Evolutionary conservation across 768 basidiomycete genomes (phyloP), one percentile per base, ranked within the genome.

Genomic region (Russula griseocarnosa): DNA sequence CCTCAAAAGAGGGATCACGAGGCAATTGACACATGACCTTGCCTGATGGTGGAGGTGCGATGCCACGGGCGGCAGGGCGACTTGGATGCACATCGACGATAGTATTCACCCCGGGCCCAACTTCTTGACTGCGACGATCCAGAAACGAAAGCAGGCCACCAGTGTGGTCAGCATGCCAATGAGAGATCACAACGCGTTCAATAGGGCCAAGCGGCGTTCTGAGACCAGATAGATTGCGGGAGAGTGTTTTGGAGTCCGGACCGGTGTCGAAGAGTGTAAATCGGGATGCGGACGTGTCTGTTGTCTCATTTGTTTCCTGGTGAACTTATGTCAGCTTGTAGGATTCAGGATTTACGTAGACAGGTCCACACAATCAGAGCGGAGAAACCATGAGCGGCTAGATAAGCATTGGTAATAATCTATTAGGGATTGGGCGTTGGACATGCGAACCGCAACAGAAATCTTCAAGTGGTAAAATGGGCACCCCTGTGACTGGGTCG

Each of bases 331-430:
- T 59, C 20, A 51, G 16, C 42, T 40, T 44, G 47, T 14, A 50
- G 20, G 40, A 32, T 24, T 8, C n/a, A 13, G 46, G 11, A 20
- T 26, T 28, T 40, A n/a, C n/a, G n/a, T n/a, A 34, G 24, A 32
- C 42, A 32, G 9, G 52, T 40, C 36, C 58, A 36, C 51, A 91
- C 90, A 67, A 94, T 85, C 52, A 93, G 76, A 36, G 84, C 86
- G n/a, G 90, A 83, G 69, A 94, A 87, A 1, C 92, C 92, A 75
- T 94, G 92, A 1, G 91, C 91, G 5, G 90, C 90, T 86, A 44
- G 26, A 36, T 11, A 22, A n/a, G 22, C 6, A 42, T 22, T 3
- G 11, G 26, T n/a, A n/a, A 24, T 1, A 28, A 55, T 46, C 36
- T n/a, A 44, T 47, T 40, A 68, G 55, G 38, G 52, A 24, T 60